Evolutionary conservation across 495 filamentous ascomycete genomes (phyloP), one percentile per base, ranked within the genome.

Genomic region (Filosporella fistucella): DNA sequence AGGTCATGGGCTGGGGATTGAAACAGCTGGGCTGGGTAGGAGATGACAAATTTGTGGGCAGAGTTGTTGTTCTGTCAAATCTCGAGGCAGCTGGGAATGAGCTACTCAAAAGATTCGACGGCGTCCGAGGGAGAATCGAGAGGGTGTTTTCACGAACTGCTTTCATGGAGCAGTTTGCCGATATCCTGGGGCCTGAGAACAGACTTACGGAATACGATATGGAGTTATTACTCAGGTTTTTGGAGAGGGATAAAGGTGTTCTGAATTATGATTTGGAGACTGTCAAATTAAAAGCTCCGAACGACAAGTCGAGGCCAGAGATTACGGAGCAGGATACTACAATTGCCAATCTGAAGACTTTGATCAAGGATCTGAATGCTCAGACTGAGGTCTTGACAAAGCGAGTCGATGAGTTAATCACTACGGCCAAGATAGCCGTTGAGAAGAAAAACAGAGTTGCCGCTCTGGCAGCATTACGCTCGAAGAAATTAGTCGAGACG

Each of bases 311-410:
- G 5, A 57, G 69, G 2, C 29, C 58, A 4, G 55, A 69, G 0
- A 84, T 95, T 37, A 85, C 85, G 3, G 62, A 77, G 21, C 78
- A 91, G 54, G 94, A 98, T 65, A 74, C 69, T 6, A 85, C 88
- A 0, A 86, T 96, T 46, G 88, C 89, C 1, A 82, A 80, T 24
- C 75, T 95, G 25, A 88, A 84, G 56, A 72, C 79, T 4, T 68
- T 90, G 14, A 78, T 85, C 24, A 66, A 68, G 25, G 78, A 80
- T 18, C 63, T 89, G 16, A 72, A 74, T 25, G 70, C 70, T 36
- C 85, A 90, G 57, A 74, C 72, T 16, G 52, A 59, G 22, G 55
- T 69, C 0, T 61, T 87, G 1, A 67, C 61, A 21, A 60, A 64
- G 9, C 70, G 73, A 6, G 70, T 91, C 17, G 73, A 77, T 5